Evolutionary conservation across 2,329 filamentous ascomycete species (phyloP).

Genomic region (Bipolaris victoriae): DNA sequence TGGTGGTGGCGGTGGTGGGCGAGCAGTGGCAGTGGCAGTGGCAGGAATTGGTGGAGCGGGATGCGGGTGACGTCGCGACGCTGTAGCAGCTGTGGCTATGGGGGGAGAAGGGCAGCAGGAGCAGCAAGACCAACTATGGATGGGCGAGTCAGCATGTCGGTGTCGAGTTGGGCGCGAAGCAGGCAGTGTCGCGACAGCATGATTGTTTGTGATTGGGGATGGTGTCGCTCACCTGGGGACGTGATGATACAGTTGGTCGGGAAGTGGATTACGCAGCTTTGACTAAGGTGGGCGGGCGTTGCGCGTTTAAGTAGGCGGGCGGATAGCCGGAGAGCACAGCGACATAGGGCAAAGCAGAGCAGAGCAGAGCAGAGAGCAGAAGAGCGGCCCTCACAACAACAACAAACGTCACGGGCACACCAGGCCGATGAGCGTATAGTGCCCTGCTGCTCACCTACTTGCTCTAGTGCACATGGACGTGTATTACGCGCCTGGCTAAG

Average conservation of each 20-base stretch:
- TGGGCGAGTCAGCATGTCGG: slow-evolving; percentile 20
- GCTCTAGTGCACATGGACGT: no score
- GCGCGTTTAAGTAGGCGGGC: slow-evolving; percentile 17
- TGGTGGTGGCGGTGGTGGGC: neutral
- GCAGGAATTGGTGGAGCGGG: neutral
- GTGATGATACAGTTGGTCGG: slow-evolving; percentile 26
- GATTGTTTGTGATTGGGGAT: slow-evolving; percentile 4
- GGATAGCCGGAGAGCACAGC: slow-evolving; percentile 9
- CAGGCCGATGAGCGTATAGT: no score
- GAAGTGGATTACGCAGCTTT: slow-evolving; percentile 29
- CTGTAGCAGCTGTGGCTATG: slow-evolving; percentile 4
- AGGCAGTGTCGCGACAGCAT: slow-evolving; percentile 18
- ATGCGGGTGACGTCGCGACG: slow-evolving; percentile 20
- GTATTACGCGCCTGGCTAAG: no score
- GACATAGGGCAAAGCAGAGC: neutral
- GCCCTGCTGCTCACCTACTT: no score
- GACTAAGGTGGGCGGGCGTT: slow-evolving; percentile 26
- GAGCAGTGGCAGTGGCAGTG: neutral
- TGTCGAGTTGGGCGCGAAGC: slow-evolving; percentile 10
- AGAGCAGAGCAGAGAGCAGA: no score
- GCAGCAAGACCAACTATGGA: neutral
- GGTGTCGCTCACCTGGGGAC: slow-evolving; percentile 29
- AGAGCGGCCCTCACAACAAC: no score
- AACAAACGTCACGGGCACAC: no score
- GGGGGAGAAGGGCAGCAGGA: slow-evolving; percentile 1